Percentiles rank a stretch among this genome's conserved stretches.
These are phyloP conservation scores for Populus ilicifolia DNA, from an alignment of 345 rosid species.

Conservation along the genomic window DNA sequence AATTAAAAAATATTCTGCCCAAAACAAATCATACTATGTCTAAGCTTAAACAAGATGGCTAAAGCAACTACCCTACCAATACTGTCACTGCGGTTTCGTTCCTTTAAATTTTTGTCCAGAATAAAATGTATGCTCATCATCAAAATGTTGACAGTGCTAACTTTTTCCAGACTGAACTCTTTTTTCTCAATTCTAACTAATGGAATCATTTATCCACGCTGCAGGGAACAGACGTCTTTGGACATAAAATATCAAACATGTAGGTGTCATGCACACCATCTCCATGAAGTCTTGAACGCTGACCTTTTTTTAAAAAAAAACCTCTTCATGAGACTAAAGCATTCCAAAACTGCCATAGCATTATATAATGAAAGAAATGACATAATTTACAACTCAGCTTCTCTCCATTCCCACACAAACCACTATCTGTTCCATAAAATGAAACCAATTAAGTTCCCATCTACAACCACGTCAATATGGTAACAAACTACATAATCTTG, in stretches of 20 bases:
- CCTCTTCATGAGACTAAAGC: neutral
- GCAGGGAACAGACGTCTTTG: neutral
- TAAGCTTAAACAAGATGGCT: constrained; percentile 5
- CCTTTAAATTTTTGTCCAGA: neutral
- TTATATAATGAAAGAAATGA: neutral
- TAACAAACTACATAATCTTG: constrained; percentile 9
- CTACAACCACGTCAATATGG: neutral
- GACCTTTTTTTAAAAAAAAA: neutral
- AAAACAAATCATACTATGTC: constrained; percentile 3
- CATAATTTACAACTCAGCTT: neutral
- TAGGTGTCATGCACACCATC: neutral
- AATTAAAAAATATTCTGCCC: neutral
- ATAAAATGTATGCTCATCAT: neutral
- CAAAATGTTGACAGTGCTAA: neutral
- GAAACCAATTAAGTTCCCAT: neutral
- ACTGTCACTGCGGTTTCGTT: neutral
- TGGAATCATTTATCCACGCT: neutral
- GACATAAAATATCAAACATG: neutral
- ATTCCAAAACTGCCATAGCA: neutral
- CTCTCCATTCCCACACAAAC: neutral
- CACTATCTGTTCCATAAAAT: neutral
- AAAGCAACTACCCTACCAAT: neutral
- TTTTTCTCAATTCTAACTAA: neutral
- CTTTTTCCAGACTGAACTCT: neutral
- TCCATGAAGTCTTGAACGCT: neutral